Evolutionary conservation across 2,329 filamentous ascomycete species (phyloP).

Genomic region (Aspergillus fumigatus): DNA sequence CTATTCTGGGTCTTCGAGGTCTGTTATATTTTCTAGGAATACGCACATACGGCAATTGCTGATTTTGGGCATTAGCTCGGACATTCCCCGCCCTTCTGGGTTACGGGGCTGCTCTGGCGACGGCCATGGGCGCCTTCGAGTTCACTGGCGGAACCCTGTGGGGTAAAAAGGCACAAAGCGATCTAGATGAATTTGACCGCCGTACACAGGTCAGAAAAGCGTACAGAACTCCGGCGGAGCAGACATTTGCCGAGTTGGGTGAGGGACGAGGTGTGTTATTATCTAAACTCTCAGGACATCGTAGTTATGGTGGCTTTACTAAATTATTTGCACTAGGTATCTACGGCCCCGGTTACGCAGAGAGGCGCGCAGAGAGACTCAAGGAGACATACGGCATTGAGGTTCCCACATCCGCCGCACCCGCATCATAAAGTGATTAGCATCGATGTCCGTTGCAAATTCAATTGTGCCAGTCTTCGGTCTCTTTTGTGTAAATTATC

Average conservation of each 20-base stretch:
- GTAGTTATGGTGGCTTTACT: conserved; percentile 2
- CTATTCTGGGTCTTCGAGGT: conserved; percentile 69
- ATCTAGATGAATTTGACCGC: conserved; percentile 68
- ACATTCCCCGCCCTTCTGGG: conserved; percentile 68
- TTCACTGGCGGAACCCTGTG: conserved; percentile 62
- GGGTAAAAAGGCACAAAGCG: conserved; percentile 51
- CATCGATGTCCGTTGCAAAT: conserved; percentile 16
- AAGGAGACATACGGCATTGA: conserved; percentile 86
- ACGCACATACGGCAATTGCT: conserved; percentile 9
- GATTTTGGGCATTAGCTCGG: conserved; percentile 43
- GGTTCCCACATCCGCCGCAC: conserved; percentile 58
- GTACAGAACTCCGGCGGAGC: conserved; percentile 68
- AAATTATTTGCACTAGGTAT: conserved; percentile 56
- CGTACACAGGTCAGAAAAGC: conserved; percentile 71
- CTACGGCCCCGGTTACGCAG: conserved; percentile 73
- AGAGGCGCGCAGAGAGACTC: conserved; percentile 74
- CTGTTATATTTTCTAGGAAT: conserved; percentile 25
- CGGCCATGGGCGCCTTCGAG: conserved; percentile 60
- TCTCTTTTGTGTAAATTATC: conserved; percentile 27
- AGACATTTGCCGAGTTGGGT: conserved; percentile 76
- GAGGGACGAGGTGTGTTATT: conserved; percentile 72
- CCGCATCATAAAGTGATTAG: conserved; percentile 35
- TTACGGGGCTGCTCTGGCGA: conserved; percentile 57
- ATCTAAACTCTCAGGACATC: background rate
- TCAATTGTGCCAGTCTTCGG: conserved; percentile 17